These are phyloP conservation scores for Diaporthe ilicicola DNA, from an alignment of 2,329 filamentous ascomycete genomes.

Conservation along the genomic window DNA sequence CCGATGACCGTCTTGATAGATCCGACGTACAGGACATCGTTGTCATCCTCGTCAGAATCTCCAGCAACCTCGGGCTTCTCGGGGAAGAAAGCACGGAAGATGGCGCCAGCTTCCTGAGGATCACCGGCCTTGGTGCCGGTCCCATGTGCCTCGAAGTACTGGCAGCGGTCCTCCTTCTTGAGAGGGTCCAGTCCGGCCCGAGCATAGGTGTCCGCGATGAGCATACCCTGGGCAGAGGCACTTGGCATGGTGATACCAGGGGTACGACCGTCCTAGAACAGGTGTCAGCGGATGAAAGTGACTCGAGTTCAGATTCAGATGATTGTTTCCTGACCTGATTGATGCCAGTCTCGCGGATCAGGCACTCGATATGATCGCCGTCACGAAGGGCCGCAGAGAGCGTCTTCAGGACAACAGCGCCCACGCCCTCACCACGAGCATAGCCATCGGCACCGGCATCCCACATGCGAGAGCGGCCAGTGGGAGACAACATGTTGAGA, in stretches of 20 bases:
- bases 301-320: background rate
- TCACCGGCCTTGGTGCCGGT: conserved; percentile 36
- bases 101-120: conserved; percentile 46
- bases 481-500: conserved; percentile 48
- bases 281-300: background rate
- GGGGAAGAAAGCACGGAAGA: conserved; percentile 41
- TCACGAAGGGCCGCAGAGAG: conserved; percentile 55
- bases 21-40: conserved; percentile 39
- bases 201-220: conserved; percentile 51
- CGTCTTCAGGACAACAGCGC: conserved; percentile 55
- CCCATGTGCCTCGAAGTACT: conserved; percentile 52
- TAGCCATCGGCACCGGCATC: conserved; percentile 59
- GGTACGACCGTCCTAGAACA: conserved; percentile 48
- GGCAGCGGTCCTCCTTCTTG: conserved; percentile 40
- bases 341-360: conserved; percentile 52
- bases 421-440: conserved; percentile 60
- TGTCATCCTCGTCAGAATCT: background rate
- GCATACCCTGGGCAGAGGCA: conserved; percentile 45
- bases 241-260: conserved; percentile 60
- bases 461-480: conserved; percentile 50
- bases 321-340: conserved; percentile 45
- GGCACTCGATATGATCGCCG: conserved; percentile 48
- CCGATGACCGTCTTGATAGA: conserved; percentile 48
- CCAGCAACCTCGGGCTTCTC: background rate
- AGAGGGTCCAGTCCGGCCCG: conserved; percentile 46